These are phyloP conservation scores for Vicia sativa DNA, from an alignment of 306 rosid genomes.

Conservation along the genomic window DNA sequence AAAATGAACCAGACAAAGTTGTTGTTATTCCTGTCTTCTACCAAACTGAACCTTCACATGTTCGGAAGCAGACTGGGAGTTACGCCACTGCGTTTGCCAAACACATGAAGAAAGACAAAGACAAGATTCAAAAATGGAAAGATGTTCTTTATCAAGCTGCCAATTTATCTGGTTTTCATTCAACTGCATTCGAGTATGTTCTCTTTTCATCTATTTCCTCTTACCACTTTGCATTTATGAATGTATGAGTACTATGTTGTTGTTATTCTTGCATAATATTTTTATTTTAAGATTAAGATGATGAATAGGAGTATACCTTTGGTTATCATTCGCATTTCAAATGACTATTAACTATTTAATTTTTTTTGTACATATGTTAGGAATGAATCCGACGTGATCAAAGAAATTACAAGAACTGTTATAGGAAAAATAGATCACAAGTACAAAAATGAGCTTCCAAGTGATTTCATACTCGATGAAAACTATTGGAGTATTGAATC, in stretches of 20 bases:
- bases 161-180: constrained; percentile 18
- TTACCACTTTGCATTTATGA: background rate
- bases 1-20: background rate
- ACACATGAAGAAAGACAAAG: background rate
- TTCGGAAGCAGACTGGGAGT: background rate
- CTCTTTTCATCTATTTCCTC: background rate
- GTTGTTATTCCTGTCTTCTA: background rate
- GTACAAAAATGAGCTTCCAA: background rate
- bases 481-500: background rate
- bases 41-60: background rate
- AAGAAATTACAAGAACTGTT: background rate
- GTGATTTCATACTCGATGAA: background rate
- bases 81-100: background rate
- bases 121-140: background rate
- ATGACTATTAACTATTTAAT: too few relatives aligned
- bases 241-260: background rate
- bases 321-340: background rate
- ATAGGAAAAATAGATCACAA: background rate
- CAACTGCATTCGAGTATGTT: background rate
- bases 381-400: background rate
- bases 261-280: background rate
- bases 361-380: background rate
- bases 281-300: background rate
- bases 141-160: background rate
- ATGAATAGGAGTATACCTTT: too few relatives aligned